Evolutionary conservation across 306 rosid genomes (phyloP).

Genomic region (Begonia peltatifolia): DNA sequence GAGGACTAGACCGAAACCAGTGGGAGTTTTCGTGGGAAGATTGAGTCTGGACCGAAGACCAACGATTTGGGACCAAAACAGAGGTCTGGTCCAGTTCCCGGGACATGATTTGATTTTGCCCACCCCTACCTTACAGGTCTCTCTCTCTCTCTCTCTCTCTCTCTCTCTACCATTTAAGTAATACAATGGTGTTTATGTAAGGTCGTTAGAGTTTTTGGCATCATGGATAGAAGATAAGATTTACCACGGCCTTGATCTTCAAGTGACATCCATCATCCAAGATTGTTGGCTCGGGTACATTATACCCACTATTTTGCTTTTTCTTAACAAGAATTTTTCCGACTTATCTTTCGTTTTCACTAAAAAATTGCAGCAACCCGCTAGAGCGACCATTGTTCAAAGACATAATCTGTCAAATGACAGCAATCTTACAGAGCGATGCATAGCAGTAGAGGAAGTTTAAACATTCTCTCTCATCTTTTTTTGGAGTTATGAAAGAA

Average conservation of each 20-base stretch:
- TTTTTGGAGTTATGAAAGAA: no score
- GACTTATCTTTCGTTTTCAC: constrained; percentile 14
- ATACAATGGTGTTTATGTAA: constrained; percentile 10
- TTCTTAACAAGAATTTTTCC: constrained; percentile 7
- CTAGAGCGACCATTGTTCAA: constrained; percentile 58
- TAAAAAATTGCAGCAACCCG: constrained; percentile 36
- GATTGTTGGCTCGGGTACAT: constrained; percentile 70
- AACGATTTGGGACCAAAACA: no score
- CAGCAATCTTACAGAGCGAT: constrained; percentile 5
- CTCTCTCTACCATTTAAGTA: background rate
- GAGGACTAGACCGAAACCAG: no score
- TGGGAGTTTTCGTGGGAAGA: no score
- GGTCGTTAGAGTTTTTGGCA: constrained; percentile 81
- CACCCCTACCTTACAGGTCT: no score
- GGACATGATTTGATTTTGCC: no score
- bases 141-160: no score
- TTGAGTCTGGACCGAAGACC: no score
- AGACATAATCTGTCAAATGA: constrained; percentile 44
- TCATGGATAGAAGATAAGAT: constrained; percentile 67
- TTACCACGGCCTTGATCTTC: constrained; percentile 51
- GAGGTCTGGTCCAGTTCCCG: no score
- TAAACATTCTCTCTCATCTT: no score
- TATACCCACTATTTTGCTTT: background rate
- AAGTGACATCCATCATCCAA: constrained; percentile 31
- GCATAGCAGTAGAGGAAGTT: no score